These are phyloP conservation scores for Boechera divaricarpa DNA, from an alignment of 345 rosid genomes.

Conservation along the genomic window DNA sequence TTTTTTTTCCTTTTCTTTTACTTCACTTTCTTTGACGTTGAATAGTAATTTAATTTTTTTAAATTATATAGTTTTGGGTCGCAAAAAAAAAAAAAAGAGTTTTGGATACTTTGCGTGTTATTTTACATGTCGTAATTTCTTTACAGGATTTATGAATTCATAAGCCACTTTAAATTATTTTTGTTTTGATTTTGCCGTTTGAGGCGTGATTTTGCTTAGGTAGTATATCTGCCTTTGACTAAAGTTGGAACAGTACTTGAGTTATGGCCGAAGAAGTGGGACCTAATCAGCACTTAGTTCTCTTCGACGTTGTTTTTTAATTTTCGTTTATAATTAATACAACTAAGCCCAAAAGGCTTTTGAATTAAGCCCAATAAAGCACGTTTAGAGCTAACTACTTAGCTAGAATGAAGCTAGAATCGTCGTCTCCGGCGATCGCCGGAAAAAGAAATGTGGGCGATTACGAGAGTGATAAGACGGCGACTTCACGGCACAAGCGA, in stretches of 20 bases:
- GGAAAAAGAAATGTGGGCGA: conserved; percentile 38
- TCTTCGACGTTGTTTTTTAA: not conserved
- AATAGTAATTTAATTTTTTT: not conserved
- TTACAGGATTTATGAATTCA: conserved; percentile 4
- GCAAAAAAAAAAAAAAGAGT: not conserved
- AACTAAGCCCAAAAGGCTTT: not conserved
- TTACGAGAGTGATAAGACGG: conserved; percentile 46
- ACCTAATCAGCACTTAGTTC: not conserved
- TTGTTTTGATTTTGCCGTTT: not conserved
- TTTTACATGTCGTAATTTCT: not conserved
- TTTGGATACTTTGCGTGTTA: conserved; percentile 30
- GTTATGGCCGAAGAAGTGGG: conserved; percentile 11
- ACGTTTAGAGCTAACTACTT: not conserved
- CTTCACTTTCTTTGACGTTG: conserved; percentile 21
- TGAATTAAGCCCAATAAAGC: not conserved
- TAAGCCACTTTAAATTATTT: not conserved
- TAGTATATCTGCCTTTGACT: conserved; percentile 13
- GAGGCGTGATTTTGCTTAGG: not conserved
- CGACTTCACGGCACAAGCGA: conserved; percentile 49
- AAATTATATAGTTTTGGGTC: no score
- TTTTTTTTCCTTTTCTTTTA: not conserved
- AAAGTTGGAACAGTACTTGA: conserved; percentile 13
- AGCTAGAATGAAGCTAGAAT: not conserved
- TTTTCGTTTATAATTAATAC: no score
- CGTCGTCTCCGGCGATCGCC: conserved; percentile 29